Percentiles rank a stretch among this genome's conserved stretches.
phyloP scores from a whole-genome alignment of 2,329 filamentous ascomycete species.

The Rhexocercosporidium sp. region DNA sequence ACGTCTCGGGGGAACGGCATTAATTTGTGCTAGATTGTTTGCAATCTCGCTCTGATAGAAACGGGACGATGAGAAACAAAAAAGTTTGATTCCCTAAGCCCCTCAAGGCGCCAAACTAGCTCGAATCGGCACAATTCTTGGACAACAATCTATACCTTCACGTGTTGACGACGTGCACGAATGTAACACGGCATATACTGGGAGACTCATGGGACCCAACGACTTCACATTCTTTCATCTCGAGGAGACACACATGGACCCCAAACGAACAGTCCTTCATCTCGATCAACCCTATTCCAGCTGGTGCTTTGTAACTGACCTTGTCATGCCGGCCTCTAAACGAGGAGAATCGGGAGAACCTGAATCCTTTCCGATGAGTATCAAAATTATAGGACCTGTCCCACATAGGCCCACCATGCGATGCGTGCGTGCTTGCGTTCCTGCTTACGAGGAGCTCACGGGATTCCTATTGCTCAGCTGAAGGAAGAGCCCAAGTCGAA shows the following conservation, averaged over 20 bases:
- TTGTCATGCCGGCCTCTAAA: slow-evolving; percentile 15
- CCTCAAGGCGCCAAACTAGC: slow-evolving; percentile 1
- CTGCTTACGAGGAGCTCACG: slow-evolving; percentile 7
- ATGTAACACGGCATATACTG: slow-evolving; percentile 1
- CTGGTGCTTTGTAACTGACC: background rate
- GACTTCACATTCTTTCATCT: slow-evolving; percentile 17
- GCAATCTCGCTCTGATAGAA: slow-evolving; percentile 21
- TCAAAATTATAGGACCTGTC: background rate
- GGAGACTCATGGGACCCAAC: slow-evolving; percentile 16
- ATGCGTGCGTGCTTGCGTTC: background rate
- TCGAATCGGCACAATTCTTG: slow-evolving; percentile 24
- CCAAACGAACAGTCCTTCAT: slow-evolving; percentile 16
- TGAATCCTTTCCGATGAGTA: background rate
- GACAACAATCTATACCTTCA: slow-evolving; percentile 19
- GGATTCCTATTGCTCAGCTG: background rate
- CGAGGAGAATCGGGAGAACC: background rate
- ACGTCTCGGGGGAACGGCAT: slow-evolving; percentile 27
- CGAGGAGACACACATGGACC: slow-evolving; percentile 12
- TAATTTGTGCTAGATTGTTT: slow-evolving; percentile 29
- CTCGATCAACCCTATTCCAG: slow-evolving; percentile 16
- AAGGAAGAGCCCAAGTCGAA: slow-evolving; percentile 13
- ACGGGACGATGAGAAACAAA: slow-evolving; percentile 17
- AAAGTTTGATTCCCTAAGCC: background rate
- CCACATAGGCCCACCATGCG: background rate
- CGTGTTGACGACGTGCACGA: slow-evolving; percentile 20